A percentile compares a stretch with the other conserved stretches of the same genome.
phyloP scores from a whole-genome alignment of 1,284 basidiomycete species.

The Wolfiporia cocos region DNA sequence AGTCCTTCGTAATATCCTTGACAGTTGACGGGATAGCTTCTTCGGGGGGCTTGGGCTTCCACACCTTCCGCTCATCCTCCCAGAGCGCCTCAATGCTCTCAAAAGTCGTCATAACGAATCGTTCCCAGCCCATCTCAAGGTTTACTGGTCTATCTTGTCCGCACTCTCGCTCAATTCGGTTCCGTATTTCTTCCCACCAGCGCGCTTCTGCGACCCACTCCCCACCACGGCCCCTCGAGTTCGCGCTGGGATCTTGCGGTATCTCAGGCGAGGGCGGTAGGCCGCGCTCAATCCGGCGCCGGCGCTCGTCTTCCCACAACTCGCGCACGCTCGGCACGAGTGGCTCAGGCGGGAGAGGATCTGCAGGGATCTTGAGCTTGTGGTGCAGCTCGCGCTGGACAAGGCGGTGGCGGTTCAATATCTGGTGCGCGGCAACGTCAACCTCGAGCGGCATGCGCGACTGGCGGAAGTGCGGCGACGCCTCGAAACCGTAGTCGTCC shows the following conservation, averaged over 20 bases:
- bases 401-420: constrained; percentile 77
- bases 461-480: constrained; percentile 57
- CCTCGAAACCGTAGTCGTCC: constrained; percentile 25
- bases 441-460: constrained; percentile 79
- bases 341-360: constrained; percentile 56
- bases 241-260: constrained; percentile 58
- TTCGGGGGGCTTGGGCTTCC: constrained; percentile 50
- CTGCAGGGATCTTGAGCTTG: constrained; percentile 54
- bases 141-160: constrained; percentile 24
- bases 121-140: constrained; percentile 39
- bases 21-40: neutral
- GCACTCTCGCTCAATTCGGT: constrained; percentile 45
- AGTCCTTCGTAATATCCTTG: no score
- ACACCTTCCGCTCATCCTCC: constrained; percentile 51
- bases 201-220: constrained; percentile 67
- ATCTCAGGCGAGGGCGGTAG: constrained; percentile 62
- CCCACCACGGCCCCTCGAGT: constrained; percentile 46
- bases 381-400: constrained; percentile 70
- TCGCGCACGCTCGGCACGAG: constrained; percentile 87
- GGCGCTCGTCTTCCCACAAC: constrained; percentile 92
- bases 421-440: constrained; percentile 77
- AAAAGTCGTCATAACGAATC: constrained; percentile 83
- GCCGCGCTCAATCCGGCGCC: constrained; percentile 60
- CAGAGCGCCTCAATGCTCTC: constrained; percentile 79
- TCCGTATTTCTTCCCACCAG: constrained; percentile 62